Conservation (phyloP, 75 land plant genomes). For the Pinus tabuliformis region DNA sequence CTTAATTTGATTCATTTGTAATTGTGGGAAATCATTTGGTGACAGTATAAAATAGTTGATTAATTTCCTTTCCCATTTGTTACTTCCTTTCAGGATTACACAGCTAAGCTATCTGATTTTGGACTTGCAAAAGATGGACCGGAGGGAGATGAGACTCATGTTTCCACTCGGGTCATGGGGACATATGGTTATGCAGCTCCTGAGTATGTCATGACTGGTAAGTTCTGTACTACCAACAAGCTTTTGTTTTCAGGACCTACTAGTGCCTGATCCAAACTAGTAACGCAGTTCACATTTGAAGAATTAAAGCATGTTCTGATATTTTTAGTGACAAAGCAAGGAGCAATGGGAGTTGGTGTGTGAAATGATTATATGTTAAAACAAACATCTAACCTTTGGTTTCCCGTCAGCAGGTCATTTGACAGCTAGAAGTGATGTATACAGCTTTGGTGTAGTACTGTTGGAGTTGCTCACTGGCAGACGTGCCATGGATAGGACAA, state of each 20-base stretch:
- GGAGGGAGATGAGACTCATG: conserved; percentile 30
- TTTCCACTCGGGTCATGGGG: conserved; percentile 41
- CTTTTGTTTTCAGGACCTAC: too few relatives aligned
- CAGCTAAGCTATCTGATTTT: conserved; percentile 38
- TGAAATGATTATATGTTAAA: too few relatives aligned
- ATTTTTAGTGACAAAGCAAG: background rate
- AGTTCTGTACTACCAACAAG: background rate
- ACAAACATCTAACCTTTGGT: background rate
- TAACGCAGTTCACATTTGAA: background rate
- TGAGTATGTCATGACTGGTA: conserved; percentile 45
- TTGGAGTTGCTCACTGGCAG: conserved; percentile 47
- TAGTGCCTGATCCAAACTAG: too few relatives aligned
- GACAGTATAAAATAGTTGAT: too few relatives aligned
- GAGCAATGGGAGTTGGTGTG: too few relatives aligned
- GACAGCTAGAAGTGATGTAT: conserved; percentile 54
- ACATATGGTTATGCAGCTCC: conserved; percentile 45
- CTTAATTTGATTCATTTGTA: too few relatives aligned
- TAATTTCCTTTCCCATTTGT: too few relatives aligned
- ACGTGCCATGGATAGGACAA: conserved; percentile 36
- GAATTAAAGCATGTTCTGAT: background rate
- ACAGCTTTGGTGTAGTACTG: conserved; percentile 49
- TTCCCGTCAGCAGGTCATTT: conserved; percentile 30
- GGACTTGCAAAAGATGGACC: conserved; percentile 40
- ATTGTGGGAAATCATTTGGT: too few relatives aligned
- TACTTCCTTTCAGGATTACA: conserved; percentile 11